These are phyloP conservation scores for Stachybotrys chlorohalonatus DNA, from an alignment of 2,329 filamentous ascomycete genomes.

Conservation along the genomic window DNA sequence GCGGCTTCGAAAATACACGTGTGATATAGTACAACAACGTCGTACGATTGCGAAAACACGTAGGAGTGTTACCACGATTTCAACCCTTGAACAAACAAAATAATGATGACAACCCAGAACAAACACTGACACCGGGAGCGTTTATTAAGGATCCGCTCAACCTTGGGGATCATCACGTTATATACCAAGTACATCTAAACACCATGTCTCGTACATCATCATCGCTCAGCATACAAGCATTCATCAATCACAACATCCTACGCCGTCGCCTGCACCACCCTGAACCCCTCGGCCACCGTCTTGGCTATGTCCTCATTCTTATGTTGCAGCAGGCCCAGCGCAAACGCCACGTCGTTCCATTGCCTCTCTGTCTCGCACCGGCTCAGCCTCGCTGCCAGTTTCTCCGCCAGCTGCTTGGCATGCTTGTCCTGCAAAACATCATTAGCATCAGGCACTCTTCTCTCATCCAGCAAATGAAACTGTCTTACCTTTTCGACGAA, in stretches of 20 bases:
- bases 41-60: too few species aligned
- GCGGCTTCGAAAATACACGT: too few species aligned
- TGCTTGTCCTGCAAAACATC: constrained; percentile 71
- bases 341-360: constrained; percentile 96
- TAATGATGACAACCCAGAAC: too few species aligned
- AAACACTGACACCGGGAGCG: too few species aligned
- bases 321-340: constrained; percentile 79
- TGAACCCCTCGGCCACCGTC: constrained; percentile 66
- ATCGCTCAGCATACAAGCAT: neutral
- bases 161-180: neutral
- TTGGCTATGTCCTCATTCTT: constrained; percentile 87
- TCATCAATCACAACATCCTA: constrained; percentile 18
- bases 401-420: constrained; percentile 85
- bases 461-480: neutral
- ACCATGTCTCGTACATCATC: constrained; percentile 4
- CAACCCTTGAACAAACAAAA: too few species aligned
- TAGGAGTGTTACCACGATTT: too few species aligned
- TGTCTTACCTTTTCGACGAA: constrained; percentile 88
- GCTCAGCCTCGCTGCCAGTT: constrained; percentile 75
- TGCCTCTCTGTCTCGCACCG: constrained; percentile 89
- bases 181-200: constrained; percentile 9
- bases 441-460: constrained; percentile 6
- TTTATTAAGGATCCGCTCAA: too few species aligned
- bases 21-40: too few species aligned
- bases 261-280: constrained; percentile 55